These are phyloP conservation scores for Termitomyces sp. DNA, from an alignment of 768 basidiomycete genomes.

Conservation along the genomic window DNA sequence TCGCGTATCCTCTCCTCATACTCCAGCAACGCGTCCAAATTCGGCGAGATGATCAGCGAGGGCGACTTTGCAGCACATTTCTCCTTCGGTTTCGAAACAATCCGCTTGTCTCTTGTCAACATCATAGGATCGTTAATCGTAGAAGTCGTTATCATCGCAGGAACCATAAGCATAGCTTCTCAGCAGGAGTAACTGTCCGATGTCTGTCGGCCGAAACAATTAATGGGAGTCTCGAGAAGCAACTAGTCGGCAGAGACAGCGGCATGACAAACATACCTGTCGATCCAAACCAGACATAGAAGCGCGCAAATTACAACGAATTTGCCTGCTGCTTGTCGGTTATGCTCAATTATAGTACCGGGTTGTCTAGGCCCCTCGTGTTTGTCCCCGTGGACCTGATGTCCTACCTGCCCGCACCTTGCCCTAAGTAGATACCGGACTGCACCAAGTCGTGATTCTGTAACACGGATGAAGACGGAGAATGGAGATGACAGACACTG, in stretches of 20 bases:
- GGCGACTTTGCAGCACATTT: conserved; percentile 5
- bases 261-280: not conserved
- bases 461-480: not conserved
- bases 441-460: not conserved
- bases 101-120: not conserved
- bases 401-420: not conserved
- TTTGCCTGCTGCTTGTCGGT: not conserved
- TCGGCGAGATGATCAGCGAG: conserved; percentile 47
- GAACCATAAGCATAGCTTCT: not conserved
- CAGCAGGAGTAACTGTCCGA: conserved; percentile 1
- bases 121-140: not conserved
- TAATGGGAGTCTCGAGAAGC: not conserved
- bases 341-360: not conserved
- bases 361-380: not conserved
- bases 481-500: not conserved
- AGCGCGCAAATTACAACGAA: not conserved
- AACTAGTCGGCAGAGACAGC: not conserved
- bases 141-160: not conserved
- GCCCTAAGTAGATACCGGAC: not conserved
- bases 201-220: not conserved
- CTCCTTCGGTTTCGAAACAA: conserved; percentile 1
- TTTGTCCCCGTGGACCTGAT: not conserved
- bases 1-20: conserved; percentile 47
- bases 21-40: conserved; percentile 54
- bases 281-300: not conserved